phyloP scores from a whole-genome alignment of 768 basidiomycete genomes.

The Leccinum obscurum region DNA sequence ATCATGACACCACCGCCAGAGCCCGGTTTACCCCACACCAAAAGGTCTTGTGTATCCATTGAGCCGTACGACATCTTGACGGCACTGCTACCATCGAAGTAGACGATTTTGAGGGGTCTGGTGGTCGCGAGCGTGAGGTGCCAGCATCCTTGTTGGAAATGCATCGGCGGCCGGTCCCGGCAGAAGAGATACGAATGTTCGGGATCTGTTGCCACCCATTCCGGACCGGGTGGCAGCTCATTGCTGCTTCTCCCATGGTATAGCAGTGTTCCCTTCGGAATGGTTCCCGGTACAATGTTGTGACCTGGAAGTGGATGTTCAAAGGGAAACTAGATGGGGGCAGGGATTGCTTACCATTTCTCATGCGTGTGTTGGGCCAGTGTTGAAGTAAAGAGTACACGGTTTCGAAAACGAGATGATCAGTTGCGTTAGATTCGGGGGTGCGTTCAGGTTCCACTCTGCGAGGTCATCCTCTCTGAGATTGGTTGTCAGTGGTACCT shows the following conservation, averaged over 20 bases:
- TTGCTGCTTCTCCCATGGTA: constrained; percentile 32
- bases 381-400: constrained; percentile 37
- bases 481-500: constrained; percentile 5
- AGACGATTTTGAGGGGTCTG: constrained; percentile 43
- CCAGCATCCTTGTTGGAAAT: constrained; percentile 13
- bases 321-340: constrained; percentile 15
- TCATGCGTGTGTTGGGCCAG: constrained; percentile 48
- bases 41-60: constrained; percentile 49
- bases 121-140: constrained; percentile 19
- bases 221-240: constrained; percentile 28
- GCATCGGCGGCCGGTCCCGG: neutral
- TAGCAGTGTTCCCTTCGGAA: constrained; percentile 37
- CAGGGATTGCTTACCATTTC: constrained; percentile 36
- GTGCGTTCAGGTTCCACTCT: constrained; percentile 26
- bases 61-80: constrained; percentile 42
- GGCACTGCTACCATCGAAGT: constrained; percentile 54
- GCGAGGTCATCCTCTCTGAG: neutral
- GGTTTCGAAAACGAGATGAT: constrained; percentile 27
- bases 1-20: constrained; percentile 11
- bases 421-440: constrained; percentile 29
- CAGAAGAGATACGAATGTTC: constrained; percentile 44
- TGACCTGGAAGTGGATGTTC: constrained; percentile 22
- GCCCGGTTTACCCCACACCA: constrained; percentile 39
- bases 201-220: constrained; percentile 38
- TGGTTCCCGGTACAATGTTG: constrained; percentile 31